Conservation (phyloP, 1,284 basidiomycete species). For the Ganoderma lingzhi region DNA sequence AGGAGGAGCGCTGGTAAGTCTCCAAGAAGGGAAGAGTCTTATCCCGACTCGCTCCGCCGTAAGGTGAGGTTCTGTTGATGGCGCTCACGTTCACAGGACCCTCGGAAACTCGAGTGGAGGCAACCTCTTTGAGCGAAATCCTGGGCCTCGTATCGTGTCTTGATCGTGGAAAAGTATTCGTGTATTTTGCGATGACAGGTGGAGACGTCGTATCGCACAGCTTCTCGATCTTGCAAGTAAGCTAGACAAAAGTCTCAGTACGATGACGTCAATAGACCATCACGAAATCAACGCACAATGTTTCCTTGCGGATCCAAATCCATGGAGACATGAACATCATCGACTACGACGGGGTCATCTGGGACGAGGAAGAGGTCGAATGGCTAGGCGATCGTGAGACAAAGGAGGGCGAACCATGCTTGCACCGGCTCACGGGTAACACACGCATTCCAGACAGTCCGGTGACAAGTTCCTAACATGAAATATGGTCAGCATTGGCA, state of each 20-base stretch:
- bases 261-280: not conserved
- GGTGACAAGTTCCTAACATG: not conserved
- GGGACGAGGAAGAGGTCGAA: not conserved
- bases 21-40: not conserved
- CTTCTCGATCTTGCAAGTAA: constrained; percentile 5
- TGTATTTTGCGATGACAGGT: not conserved
- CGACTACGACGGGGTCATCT: not conserved
- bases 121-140: not conserved
- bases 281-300: not conserved
- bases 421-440: not conserved
- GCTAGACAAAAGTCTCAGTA: not conserved
- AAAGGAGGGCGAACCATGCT: not conserved
- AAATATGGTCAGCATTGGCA: not conserved
- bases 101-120: not conserved
- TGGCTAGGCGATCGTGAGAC: not conserved
- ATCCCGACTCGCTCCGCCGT: not conserved
- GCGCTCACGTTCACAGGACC: not conserved
- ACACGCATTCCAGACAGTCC: not conserved
- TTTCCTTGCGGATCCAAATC: not conserved
- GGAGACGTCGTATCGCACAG: not conserved
- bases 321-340: constrained; percentile 5
- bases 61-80: not conserved
- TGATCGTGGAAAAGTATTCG: not conserved
- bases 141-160: not conserved
- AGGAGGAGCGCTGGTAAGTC: not conserved